Evolutionary conservation across 768 basidiomycete genomes (phyloP).

Genomic region (Russula vinacea): DNA sequence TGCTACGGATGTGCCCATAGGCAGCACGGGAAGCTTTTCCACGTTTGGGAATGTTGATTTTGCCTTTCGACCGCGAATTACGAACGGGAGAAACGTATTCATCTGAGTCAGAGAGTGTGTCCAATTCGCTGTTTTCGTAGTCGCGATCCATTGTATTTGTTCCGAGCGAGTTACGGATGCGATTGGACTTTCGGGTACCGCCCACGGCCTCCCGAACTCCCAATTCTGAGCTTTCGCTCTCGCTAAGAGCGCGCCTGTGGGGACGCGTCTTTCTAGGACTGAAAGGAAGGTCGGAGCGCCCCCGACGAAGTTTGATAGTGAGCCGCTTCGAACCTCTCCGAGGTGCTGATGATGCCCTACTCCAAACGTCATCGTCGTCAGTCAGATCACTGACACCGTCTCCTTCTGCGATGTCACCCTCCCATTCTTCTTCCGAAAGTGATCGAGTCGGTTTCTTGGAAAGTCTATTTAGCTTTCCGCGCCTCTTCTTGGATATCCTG

Average conservation of each 20-base stretch:
- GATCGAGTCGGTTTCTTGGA: constrained; percentile 21
- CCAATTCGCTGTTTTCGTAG: constrained; percentile 30
- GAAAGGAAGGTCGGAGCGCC: constrained; percentile 50
- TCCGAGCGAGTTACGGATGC: constrained; percentile 42
- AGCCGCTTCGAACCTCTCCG: constrained; percentile 29
- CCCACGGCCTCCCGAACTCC: constrained; percentile 24
- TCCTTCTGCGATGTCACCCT: constrained; percentile 31
- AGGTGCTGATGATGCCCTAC: constrained; percentile 9
- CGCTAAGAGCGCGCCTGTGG: constrained; percentile 38
- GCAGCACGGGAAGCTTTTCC: constrained; percentile 44
- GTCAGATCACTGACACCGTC: constrained; percentile 21
- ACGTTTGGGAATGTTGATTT: constrained; percentile 36
- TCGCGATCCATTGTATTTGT: constrained; percentile 36
- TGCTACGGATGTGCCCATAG: constrained; percentile 47
- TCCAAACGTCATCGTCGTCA: constrained; percentile 27
- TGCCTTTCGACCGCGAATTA: constrained; percentile 34
- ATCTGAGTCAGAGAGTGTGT: constrained; percentile 17
- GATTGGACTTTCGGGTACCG: constrained; percentile 48
- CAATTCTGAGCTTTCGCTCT: constrained; percentile 39
- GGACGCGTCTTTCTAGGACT: constrained; percentile 63
- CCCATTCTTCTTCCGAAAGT: constrained; percentile 38
- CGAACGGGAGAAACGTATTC: constrained; percentile 38
- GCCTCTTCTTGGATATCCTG: constrained; percentile 32
- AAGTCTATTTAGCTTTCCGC: constrained; percentile 23
- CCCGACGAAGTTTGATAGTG: constrained; percentile 18